These are phyloP conservation scores for Astraeus odoratus DNA, from an alignment of 768 basidiomycete genomes.

Conservation along the genomic window DNA sequence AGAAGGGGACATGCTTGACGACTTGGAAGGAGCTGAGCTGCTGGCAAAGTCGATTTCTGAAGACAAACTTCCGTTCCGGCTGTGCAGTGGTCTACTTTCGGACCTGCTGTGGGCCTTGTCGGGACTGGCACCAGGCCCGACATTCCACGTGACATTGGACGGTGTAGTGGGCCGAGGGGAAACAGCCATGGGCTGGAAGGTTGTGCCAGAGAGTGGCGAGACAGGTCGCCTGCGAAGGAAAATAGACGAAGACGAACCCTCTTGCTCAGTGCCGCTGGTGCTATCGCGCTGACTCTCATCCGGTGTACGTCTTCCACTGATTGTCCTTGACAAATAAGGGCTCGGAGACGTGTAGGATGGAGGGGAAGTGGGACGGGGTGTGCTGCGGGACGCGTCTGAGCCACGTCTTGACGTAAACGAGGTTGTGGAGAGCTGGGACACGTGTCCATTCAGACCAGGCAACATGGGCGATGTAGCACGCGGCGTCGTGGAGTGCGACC, in stretches of 20 bases:
- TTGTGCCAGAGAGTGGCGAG: slow-evolving; percentile 60
- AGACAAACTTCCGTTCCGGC: slow-evolving; percentile 53
- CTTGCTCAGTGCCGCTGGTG: slow-evolving; percentile 30
- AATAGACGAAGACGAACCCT: slow-evolving; percentile 36
- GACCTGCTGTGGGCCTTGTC: slow-evolving; percentile 26
- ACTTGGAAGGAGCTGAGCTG: slow-evolving; percentile 32
- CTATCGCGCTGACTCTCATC: slow-evolving; percentile 39
- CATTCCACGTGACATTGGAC: slow-evolving; percentile 71
- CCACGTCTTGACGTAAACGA: slow-evolving; percentile 40
- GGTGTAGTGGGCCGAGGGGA: slow-evolving; percentile 53
- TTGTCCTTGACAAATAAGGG: slow-evolving; percentile 49
- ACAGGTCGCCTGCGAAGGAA: slow-evolving; percentile 56
- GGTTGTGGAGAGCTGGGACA: slow-evolving; percentile 30
- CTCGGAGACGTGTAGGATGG: slow-evolving; percentile 29
- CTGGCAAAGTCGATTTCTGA: slow-evolving; percentile 26
- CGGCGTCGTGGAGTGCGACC: slow-evolving; percentile 65
- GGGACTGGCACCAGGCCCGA: slow-evolving; percentile 27
- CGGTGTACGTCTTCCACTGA: slow-evolving; percentile 62
- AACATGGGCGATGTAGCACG: slow-evolving; percentile 65
- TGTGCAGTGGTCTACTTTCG: slow-evolving; percentile 34
- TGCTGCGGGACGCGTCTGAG: slow-evolving; percentile 49
- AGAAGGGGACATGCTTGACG: slow-evolving; percentile 43
- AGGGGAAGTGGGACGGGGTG: slow-evolving; percentile 44
- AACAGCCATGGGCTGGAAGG: slow-evolving; percentile 55
- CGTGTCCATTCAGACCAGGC: slow-evolving; percentile 28